phyloP scores from a whole-genome alignment of 2,329 filamentous ascomycete genomes.

The Magnaporthales sp. region DNA sequence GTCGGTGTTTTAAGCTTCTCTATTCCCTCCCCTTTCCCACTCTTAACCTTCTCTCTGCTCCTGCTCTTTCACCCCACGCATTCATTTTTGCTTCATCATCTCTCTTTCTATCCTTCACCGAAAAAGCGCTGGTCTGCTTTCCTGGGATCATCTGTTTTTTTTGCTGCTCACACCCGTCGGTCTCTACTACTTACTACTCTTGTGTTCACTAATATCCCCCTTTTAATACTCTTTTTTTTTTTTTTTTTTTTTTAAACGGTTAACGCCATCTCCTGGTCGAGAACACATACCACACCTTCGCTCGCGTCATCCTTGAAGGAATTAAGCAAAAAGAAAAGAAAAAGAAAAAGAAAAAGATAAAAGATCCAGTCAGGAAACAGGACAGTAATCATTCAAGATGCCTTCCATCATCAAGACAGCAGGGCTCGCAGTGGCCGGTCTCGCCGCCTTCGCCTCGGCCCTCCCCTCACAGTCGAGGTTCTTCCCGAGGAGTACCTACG shows the following conservation, averaged over 20 bases:
- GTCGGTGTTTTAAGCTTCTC: slow-evolving; percentile 19
- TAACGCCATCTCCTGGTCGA: slow-evolving; percentile 18
- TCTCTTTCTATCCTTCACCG: slow-evolving; percentile 22
- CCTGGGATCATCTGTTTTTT: slow-evolving; percentile 24
- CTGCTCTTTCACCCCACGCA: slow-evolving; percentile 3
- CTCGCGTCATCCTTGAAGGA: slow-evolving; percentile 10
- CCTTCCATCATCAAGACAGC: slow-evolving; percentile 37
- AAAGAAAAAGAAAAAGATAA: slow-evolving; percentile 14
- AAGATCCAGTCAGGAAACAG: slow-evolving; percentile 4
- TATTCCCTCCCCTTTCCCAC: slow-evolving; percentile 1
- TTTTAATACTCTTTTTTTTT: slow-evolving; percentile 23
- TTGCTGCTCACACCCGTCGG: slow-evolving; percentile 8
- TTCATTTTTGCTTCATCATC: slow-evolving; percentile 6
- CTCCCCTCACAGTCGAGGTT: slow-evolving; percentile 26
- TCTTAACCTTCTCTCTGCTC: slow-evolving; percentile 10
- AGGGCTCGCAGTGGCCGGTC: slow-evolving; percentile 30
- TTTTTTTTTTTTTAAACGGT: slow-evolving; percentile 13
- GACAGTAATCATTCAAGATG: slow-evolving; percentile 27
- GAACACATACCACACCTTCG: slow-evolving; percentile 8
- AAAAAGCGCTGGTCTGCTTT: slow-evolving; percentile 45
- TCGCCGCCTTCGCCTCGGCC: slow-evolving; percentile 37
- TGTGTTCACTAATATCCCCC: slow-evolving; percentile 7
- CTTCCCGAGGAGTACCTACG: slow-evolving; percentile 33
- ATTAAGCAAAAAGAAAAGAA: slow-evolving; percentile 15
- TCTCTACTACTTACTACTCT: slow-evolving; percentile 13